Percentiles rank a stretch among this genome's conserved stretches.
These are phyloP conservation scores for Mycena floridula DNA, from an alignment of 768 basidiomycete species.

Conservation along the genomic window DNA sequence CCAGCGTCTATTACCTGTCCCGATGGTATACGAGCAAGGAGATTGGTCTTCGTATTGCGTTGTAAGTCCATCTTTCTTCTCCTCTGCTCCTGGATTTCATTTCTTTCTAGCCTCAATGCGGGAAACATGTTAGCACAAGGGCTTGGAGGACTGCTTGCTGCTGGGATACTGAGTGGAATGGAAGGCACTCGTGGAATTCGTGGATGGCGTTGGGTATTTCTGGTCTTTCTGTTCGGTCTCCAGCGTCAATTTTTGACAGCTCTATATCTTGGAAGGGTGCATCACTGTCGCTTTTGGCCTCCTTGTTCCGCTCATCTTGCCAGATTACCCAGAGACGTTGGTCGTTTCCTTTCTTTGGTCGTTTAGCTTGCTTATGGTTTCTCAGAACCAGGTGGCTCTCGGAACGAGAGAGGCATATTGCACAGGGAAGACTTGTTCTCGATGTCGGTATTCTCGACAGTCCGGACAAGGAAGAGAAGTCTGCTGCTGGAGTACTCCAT, in stretches of 20 bases:
- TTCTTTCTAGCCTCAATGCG: constrained; percentile 8
- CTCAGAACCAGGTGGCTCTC: constrained; percentile 21
- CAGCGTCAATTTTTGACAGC: constrained; percentile 7
- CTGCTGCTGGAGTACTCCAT: constrained; percentile 12
- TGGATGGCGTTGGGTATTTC: constrained; percentile 30
- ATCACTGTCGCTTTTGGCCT: constrained; percentile 28
- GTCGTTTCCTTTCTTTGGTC: background rate
- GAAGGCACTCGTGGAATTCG: constrained; percentile 30
- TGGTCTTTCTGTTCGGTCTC: background rate
- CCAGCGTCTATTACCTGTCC: constrained; percentile 25
- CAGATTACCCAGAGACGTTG: constrained; percentile 28
- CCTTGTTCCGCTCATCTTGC: constrained; percentile 22
- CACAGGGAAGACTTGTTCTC: constrained; percentile 22
- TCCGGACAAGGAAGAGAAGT: constrained; percentile 9
- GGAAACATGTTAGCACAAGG: constrained; percentile 27
- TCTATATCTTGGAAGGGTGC: constrained; percentile 23
- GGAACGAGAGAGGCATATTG: constrained; percentile 22
- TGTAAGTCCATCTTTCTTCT: constrained; percentile 15
- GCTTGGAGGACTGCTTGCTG: constrained; percentile 37
- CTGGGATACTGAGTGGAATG: constrained; percentile 36
- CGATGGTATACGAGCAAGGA: constrained; percentile 34
- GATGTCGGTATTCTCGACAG: constrained; percentile 18
- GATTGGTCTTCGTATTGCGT: constrained; percentile 28
- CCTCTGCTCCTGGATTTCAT: background rate
- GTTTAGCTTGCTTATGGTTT: background rate